Base-by-base conservation (phyloP, 331 rosid species). In the Stylosanthes scabra region DNA sequence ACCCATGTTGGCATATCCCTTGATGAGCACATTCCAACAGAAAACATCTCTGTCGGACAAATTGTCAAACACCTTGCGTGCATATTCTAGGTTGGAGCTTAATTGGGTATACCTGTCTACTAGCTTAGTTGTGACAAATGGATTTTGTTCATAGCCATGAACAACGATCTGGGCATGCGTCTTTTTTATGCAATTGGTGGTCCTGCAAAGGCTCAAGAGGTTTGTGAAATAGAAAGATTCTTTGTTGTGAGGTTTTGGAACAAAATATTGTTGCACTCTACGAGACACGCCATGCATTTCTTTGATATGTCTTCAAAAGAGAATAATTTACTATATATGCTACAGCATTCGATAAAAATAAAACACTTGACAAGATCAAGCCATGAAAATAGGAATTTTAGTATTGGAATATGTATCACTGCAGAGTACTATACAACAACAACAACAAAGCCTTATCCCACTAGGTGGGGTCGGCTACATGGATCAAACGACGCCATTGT, bases 1-100 rank as follows among this genome's bases (percentile, higher is more conserved):
- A 68, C 86, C 93, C 69, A 52, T 70, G 69, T 83, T 84, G 4
- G 93, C 95, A 68, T 87, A 90, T 13, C 93, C 87, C 81, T 85
- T 88, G 75, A 90, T 87, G 9, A 93, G 54, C 77, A 87, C 83
- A 57, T 93, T 93, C 95, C 89, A 84, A 40, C 86, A 58, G 14
- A 90, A 85, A 71, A 80, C 93, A 51, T 93, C 98, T 84, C 89
- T 87, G 2, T 84, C 66, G 2, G 77, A 63, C 91, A 93, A 86
- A 58, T 41, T 74, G 73, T 88, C 91, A 20, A 93, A 93, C 95
- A 90, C 84, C 77, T 85, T 85, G 72, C 90, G 78, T 71, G 91
- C 96, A 60, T 42, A 40, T 39, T 45, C 74, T 66, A 85, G 63
- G 40, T 73, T 71, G 10, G 77, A 58, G 47, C 65, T 7, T 9